Percentiles rank a stretch among this genome's conserved stretches.
phyloP scores from a whole-genome alignment of 2,329 filamentous ascomycete genomes.

The Ascochyta rabiei region DNA sequence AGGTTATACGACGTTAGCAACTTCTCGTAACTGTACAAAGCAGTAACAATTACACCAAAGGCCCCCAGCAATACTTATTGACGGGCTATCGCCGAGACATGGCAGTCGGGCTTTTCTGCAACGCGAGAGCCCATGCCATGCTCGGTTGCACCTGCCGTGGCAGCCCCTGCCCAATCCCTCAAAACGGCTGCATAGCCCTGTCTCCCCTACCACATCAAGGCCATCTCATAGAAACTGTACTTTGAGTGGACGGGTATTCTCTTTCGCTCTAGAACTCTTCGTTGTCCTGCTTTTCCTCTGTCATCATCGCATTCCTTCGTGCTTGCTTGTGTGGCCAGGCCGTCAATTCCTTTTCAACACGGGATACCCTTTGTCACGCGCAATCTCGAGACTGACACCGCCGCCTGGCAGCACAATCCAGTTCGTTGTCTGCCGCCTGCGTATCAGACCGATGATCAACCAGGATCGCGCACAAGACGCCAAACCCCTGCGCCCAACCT shows the following conservation, averaged over 20 bases:
- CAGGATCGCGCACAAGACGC: not conserved
- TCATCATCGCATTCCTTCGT: slow-evolving; percentile 9
- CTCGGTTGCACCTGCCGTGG: slow-evolving; percentile 7
- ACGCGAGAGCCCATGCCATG: no score
- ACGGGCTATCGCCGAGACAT: no score
- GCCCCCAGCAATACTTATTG: no score
- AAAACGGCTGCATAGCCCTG: slow-evolving; percentile 8
- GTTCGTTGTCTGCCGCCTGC: not conserved
- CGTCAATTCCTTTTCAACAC: not conserved
- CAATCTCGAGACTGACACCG: slow-evolving; percentile 5
- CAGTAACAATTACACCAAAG: no score
- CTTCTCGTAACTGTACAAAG: no score
- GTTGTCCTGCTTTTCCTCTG: not conserved
- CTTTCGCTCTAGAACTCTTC: not conserved
- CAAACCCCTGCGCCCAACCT: not conserved
- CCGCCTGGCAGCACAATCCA: not conserved
- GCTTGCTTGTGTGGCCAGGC: slow-evolving; percentile 1
- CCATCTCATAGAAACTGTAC: not conserved
- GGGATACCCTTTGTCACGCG: slow-evolving; percentile 11
- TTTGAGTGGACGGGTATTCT: not conserved
- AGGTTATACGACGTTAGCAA: no score
- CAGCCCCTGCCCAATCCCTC: slow-evolving; percentile 5
- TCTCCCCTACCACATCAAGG: not conserved
- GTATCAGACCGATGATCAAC: not conserved
- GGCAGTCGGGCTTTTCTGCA: no score